Base-by-base conservation (phyloP, 345 rosid species). In the Arabis hirsuta region DNA sequence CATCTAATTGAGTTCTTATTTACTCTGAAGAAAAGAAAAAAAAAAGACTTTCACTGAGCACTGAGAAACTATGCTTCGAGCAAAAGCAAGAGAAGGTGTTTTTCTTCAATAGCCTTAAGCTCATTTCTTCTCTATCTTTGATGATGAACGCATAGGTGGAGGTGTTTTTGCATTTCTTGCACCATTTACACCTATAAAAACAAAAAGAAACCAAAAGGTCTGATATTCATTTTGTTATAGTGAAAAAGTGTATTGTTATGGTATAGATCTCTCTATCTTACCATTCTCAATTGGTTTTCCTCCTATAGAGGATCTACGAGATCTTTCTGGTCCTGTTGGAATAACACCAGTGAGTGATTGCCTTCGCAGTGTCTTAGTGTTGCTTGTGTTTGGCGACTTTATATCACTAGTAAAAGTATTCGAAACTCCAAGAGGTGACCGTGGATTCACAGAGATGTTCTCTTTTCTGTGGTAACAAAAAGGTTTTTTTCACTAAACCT, bases 251-350 rank as follows among this genome's bases (percentile, higher is more conserved):
- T 52, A 32, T 51, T 22, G 62, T 60, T 62, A 59, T 11, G 44
- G 42, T 71, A 14, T 12, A 38, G 32, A 52, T 47, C 41, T 3
- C 68, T 47, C 89, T 3, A 62, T 51, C 89, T 81, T 81, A 82
- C 93, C 76, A 9, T 58, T 62, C 43, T 88, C 86, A 46, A 65
- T 26, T 39, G 90, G 78, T 56, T 87, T 88, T 70, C 90, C 95
- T 39, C 89, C 98, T 9, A 88, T 85, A 57, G 98, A 94, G 73
- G 98, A 84, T 69, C 92, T 82, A 11, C 89, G 86, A 2, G 95
- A 84, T 71, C 79, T 74, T 27, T 83, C 84, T 12, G 74, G 55
- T 16, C 79, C 84, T 9, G 84, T 73, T 67, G 81, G 58, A 60
- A 72, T 68, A 41, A 73, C 75, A 59, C 93, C 88, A 1, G 94